A percentile compares a stretch with the other conserved stretches of the same genome.
These are phyloP conservation scores for Candida tammaniensis DNA, from an alignment of 805 yeast genomes.

Conservation along the genomic window DNA sequence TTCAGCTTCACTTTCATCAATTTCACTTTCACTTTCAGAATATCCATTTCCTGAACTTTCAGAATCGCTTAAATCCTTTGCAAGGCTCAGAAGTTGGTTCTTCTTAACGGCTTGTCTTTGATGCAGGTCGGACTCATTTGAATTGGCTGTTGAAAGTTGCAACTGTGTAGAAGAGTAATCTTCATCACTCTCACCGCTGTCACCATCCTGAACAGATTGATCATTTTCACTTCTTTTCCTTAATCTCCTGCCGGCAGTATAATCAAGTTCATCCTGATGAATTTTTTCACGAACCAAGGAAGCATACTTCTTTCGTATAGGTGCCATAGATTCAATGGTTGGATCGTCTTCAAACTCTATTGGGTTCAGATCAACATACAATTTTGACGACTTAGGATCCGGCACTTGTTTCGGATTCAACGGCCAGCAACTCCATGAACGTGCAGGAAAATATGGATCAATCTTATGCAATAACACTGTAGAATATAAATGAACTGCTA, in stretches of 20 bases:
- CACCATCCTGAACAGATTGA: too few species aligned
- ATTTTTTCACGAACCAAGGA: neutral
- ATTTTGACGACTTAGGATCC: constrained; percentile 3
- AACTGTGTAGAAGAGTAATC: too few species aligned
- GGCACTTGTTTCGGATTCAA: constrained; percentile 14
- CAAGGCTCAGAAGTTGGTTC: too few species aligned
- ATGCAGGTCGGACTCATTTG: too few species aligned
- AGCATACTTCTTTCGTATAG: neutral
- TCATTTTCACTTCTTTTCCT: too few species aligned
- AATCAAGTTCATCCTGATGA: neutral
- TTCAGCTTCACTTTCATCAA: neutral
- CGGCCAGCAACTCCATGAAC: constrained; percentile 64
- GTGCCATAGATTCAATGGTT: neutral
- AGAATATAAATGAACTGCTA: constrained; percentile 65
- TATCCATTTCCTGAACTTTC: neutral
- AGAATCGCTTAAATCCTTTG: too few species aligned
- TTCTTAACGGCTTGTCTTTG: too few species aligned
- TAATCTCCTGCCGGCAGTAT: too few species aligned
- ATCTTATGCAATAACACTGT: constrained; percentile 42
- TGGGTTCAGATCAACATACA: constrained; percentile 1
- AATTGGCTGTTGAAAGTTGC: too few species aligned
- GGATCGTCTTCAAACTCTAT: neutral
- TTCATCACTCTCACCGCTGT: too few species aligned
- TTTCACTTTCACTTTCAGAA: neutral
- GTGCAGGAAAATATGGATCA: constrained; percentile 33